A percentile compares a stretch with the other conserved stretches of the same genome.
phyloP scores from a whole-genome alignment of 371 early-diverging fungal species.

The Apophysomyces sp. region DNA sequence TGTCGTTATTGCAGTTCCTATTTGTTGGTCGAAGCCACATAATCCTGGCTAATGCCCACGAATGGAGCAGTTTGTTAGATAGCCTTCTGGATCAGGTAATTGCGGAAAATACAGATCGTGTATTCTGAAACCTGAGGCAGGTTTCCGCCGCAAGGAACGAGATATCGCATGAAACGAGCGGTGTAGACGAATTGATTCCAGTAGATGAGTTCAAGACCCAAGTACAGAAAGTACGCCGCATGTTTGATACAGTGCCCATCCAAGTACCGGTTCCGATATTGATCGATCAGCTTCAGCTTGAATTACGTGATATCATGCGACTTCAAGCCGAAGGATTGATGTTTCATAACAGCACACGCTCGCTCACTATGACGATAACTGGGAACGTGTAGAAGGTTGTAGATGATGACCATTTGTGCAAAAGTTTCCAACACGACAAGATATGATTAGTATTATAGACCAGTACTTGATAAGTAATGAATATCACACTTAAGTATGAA shows the following conservation, averaged over 20 bases:
- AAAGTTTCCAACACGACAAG: too few species aligned
- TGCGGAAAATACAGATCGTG: not conserved
- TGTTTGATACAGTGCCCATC: constrained; percentile 50
- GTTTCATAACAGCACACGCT: constrained; percentile 4
- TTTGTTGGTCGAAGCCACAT: constrained; percentile 39
- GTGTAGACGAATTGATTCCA: constrained; percentile 10
- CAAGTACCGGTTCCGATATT: constrained; percentile 35
- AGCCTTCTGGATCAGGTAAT: constrained; percentile 34
- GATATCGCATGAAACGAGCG: constrained; percentile 3
- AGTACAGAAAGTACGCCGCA: constrained; percentile 24
- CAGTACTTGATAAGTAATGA: too few species aligned
- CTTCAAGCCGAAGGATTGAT: constrained; percentile 39
- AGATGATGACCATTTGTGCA: too few species aligned
- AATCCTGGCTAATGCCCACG: constrained; percentile 40
- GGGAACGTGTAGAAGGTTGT: not conserved
- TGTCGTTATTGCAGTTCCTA: constrained; percentile 46
- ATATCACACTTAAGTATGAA: too few species aligned
- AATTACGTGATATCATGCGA: constrained; percentile 47
- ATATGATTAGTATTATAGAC: too few species aligned
- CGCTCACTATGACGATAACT: not conserved
- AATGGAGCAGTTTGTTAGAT: constrained; percentile 46
- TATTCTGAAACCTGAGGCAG: not conserved
- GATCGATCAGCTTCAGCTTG: constrained; percentile 42
- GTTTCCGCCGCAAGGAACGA: not conserved
- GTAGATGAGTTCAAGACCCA: constrained; percentile 28